Evolutionary conservation across 176 grass and related monocot genomes (phyloP), one percentile per base, ranked within the genome.

Genomic region (Triticum urartu): DNA sequence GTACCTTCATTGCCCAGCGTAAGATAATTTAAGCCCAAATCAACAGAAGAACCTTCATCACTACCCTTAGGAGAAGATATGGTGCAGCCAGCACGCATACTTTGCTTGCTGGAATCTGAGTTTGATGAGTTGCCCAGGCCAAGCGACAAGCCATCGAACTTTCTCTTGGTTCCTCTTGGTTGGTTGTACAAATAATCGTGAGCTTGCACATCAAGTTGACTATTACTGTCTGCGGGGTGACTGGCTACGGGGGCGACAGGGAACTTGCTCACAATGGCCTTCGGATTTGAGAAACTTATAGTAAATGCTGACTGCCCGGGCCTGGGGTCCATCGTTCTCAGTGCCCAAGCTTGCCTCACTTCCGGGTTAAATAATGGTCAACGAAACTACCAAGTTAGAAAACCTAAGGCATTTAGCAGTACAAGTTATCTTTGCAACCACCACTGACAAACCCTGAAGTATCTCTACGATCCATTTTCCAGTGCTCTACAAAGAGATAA

Each of bases 371-470:
- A 82, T 62, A 72, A 85, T 83, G 64, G 79, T 58, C 71, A 75
- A 75, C 68, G 86, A 86, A 84, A 22, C 74, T 95, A 92, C 32
- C 12, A 86, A 83, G 87, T 89, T 87, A 84, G 54, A 81, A 88
- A 83, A 83, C 58, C 60, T 91, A 82, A 56, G 28, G 11, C 77
- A 64, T 61, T 79, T 24, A 87, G 79, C 65, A 63, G 47, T 63
- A 42, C 30, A 47, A 54, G 75, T 70, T 58, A 52, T 87, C 66
- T 77, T 88, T n/a, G 92, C 90, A 93, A 26, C 97, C 97, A 76
- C 97, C 97, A 72, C 97, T 99, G 50, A 99, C 97, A 94, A 96
- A 99, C 76, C 97, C 97, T 17, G 72, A 87, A 48, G 97, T 99
- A 90, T 99, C 97, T 14, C 1, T 65, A 79, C 90, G 90, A 72